Conservation (phyloP, 495 filamentous ascomycete species). For the Pyronema omphalodes region DNA sequence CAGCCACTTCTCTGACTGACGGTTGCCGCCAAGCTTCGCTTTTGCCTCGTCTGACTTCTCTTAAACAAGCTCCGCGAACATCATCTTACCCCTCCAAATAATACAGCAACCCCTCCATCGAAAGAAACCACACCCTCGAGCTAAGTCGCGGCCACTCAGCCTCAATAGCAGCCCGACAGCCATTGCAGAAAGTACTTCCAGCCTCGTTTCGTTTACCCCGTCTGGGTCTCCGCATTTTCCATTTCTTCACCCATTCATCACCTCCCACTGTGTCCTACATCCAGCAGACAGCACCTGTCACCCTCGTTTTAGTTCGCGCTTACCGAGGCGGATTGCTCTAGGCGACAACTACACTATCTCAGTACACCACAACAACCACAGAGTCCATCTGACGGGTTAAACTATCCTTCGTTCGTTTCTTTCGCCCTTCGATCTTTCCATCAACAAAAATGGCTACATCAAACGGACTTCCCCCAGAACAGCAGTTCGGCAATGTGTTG, state of each 20-base stretch:
- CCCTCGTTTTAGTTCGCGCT: background rate
- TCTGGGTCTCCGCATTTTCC: no score
- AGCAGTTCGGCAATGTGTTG: conserved; percentile 68
- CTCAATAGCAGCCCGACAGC: background rate
- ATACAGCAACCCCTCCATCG: background rate
- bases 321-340: background rate
- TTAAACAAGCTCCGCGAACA: background rate
- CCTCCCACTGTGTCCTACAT: no score
- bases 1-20: no score
- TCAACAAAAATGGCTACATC: conserved; percentile 1
- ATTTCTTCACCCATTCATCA: no score
- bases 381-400: no score
- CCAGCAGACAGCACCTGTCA: background rate
- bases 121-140: background rate
- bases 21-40: no score
- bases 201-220: no score
- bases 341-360: background rate
- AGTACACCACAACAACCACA: background rate
- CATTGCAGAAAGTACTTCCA: no score
- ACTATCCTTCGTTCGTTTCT: no score
- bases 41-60: no score
- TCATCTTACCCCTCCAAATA: background rate
- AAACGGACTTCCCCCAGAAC: conserved; percentile 29
- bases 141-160: background rate
- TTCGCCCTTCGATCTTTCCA: background rate